A percentile compares a stretch with the other conserved stretches of the same genome.
Conservation (phyloP, 176 grass and related monocot genomes). For the Triticum monococcum region DNA sequence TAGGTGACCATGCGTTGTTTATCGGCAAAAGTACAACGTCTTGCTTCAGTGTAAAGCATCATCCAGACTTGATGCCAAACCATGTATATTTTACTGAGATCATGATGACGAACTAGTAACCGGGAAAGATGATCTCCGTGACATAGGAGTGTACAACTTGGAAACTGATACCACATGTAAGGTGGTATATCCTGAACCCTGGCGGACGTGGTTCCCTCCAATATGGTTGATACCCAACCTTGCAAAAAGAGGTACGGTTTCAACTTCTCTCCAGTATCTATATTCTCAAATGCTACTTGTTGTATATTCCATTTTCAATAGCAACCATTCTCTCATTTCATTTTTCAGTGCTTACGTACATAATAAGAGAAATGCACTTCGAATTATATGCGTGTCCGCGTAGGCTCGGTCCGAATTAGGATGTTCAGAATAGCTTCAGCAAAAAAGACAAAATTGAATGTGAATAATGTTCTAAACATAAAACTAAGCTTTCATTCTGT, state of each 20-base stretch:
- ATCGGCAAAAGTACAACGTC: background rate
- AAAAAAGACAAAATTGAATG: background rate
- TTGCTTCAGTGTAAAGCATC: background rate
- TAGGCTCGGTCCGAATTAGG: no score
- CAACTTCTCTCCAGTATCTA: background rate
- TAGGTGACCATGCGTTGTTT: background rate
- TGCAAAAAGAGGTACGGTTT: background rate
- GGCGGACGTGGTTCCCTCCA: background rate
- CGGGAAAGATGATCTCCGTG: background rate
- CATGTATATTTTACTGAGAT: background rate
- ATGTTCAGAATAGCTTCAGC: no score
- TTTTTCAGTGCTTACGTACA: no score
- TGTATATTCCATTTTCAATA: no score
- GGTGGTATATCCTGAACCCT: background rate
- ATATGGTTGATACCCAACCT: conserved; percentile 6
- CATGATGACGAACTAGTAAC: background rate
- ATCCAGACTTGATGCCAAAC: background rate
- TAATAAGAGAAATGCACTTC: no score
- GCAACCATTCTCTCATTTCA: no score
- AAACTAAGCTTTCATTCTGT: background rate
- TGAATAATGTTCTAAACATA: background rate
- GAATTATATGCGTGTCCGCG: no score
- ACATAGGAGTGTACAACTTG: conserved; percentile 1
- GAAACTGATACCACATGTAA: background rate
- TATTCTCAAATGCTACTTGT: background rate